Evolutionary conservation across 192 early-diverging fungal species (phyloP).

Genomic region (Podila minutissima): DNA sequence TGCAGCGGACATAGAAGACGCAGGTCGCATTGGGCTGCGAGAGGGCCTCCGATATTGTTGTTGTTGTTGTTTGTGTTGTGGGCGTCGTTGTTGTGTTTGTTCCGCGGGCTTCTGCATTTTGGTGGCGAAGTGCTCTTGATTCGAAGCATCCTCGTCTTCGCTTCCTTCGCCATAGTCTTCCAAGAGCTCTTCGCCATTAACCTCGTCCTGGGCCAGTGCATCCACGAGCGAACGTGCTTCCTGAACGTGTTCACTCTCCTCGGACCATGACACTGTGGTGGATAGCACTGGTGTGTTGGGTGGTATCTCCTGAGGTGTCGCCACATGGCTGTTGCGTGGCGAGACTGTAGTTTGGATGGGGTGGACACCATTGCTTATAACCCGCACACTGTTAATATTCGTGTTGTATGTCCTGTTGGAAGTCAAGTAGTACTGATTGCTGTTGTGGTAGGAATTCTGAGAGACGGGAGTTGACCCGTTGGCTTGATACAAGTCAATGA

Average conservation of each 20-base stretch:
- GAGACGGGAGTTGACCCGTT: background rate
- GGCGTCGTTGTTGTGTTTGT: background rate
- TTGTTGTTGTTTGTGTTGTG: background rate
- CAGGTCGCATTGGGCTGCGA: too few relatives aligned
- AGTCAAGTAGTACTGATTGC: too few relatives aligned
- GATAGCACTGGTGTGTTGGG: background rate
- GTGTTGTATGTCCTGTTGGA: too few relatives aligned
- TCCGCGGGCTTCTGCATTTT: too few relatives aligned
- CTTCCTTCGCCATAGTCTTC: conserved; percentile 1
- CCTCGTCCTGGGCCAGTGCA: background rate
- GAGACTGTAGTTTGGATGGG: background rate
- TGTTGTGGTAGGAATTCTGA: too few relatives aligned
- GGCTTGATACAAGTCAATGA: background rate
- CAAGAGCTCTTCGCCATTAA: conserved; percentile 1
- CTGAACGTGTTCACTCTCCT: background rate
- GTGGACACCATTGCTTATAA: background rate
- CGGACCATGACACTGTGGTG: background rate
- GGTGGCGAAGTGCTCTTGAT: background rate
- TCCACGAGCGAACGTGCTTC: background rate
- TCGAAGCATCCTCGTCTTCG: background rate
- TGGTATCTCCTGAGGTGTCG: background rate
- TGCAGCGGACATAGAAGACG: background rate
- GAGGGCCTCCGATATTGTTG: background rate
- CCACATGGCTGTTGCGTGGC: background rate
- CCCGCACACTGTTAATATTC: too few relatives aligned